A percentile compares a stretch with the other conserved stretches of the same genome.
phyloP scores from a whole-genome alignment of 2,329 filamentous ascomycete genomes.

The Aspergillus sp. region DNA sequence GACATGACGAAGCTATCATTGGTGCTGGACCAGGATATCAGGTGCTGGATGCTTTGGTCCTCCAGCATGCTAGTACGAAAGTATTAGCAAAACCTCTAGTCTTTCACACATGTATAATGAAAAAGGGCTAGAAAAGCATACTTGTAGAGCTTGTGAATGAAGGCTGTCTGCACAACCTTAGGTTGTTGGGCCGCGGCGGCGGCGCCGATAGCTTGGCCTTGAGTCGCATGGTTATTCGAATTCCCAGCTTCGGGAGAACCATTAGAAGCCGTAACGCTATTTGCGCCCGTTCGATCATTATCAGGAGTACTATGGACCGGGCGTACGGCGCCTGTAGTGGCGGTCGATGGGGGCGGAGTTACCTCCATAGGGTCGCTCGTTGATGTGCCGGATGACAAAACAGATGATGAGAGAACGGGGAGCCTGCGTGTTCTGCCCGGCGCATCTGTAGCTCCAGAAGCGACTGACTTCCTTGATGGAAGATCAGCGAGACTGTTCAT shows the following conservation, averaged over 20 bases:
- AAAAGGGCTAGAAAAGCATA: constrained; percentile 48
- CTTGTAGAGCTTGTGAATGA: constrained; percentile 99
- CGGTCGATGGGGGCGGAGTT: constrained; percentile 47
- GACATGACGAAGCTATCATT: constrained; percentile 99
- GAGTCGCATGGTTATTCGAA: constrained; percentile 25
- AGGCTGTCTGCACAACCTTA: constrained; percentile 97
- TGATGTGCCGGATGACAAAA: constrained; percentile 41
- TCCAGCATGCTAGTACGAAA: constrained; percentile 78
- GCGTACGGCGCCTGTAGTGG: constrained; percentile 46
- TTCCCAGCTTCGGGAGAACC: constrained; percentile 30
- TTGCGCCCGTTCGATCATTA: constrained; percentile 43
- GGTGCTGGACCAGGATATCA: constrained; percentile 93
- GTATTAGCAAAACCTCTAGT: constrained; percentile 18
- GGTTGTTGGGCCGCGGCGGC: constrained; percentile 73
- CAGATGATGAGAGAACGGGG: constrained; percentile 52
- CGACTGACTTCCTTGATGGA: constrained; percentile 47
- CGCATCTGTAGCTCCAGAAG: constrained; percentile 39
- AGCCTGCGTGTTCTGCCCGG: constrained; percentile 51
- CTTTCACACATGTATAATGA: neutral
- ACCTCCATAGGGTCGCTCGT: constrained; percentile 58
- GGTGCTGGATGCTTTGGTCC: constrained; percentile 85
- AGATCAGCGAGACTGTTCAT: constrained; percentile 45
- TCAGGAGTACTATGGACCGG: constrained; percentile 51
- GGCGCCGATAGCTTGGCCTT: constrained; percentile 42
- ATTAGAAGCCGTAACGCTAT: constrained; percentile 33